These are phyloP conservation scores for Didymella sp. DNA, from an alignment of 2,329 filamentous ascomycete genomes.

Conservation along the genomic window DNA sequence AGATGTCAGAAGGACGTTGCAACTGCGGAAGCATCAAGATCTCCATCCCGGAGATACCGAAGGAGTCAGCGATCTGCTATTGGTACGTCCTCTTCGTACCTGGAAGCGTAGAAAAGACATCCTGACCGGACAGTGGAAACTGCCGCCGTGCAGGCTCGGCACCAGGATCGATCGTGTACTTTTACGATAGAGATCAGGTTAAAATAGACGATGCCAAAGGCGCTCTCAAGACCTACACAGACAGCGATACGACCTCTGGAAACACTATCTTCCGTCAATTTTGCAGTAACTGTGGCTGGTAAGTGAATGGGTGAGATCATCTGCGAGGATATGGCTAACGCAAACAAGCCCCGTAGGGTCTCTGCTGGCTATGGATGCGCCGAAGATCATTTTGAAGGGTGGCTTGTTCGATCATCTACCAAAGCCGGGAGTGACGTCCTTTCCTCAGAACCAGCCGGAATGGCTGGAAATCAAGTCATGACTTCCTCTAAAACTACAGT, in stretches of 20 bases:
- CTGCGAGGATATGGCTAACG: background rate
- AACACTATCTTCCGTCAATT: slow-evolving; percentile 39
- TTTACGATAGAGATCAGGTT: slow-evolving; percentile 28
- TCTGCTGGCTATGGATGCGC: slow-evolving; percentile 20
- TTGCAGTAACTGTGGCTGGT: slow-evolving; percentile 43
- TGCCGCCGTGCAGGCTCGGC: slow-evolving; percentile 38
- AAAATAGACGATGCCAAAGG: slow-evolving; percentile 31
- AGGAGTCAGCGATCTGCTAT: slow-evolving; percentile 38
- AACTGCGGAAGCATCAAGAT: slow-evolving; percentile 43
- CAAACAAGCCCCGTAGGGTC: slow-evolving; percentile 32
- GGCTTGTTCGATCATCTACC: slow-evolving; percentile 38
- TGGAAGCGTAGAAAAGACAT: background rate
- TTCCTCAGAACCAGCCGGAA: slow-evolving; percentile 29
- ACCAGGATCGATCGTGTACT: slow-evolving; percentile 34
- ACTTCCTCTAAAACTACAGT: background rate
- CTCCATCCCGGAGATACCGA: slow-evolving; percentile 29
- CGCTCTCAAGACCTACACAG: slow-evolving; percentile 35
- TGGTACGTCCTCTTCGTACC: slow-evolving; percentile 25
- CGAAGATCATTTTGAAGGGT: slow-evolving; percentile 34
- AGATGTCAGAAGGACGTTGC: slow-evolving; percentile 40
- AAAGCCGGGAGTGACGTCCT: slow-evolving; percentile 23
- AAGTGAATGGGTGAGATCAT: background rate
- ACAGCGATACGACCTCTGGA: slow-evolving; percentile 38
- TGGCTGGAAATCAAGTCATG: slow-evolving; percentile 35
- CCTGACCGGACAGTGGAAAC: slow-evolving; percentile 30